phyloP scores from a whole-genome alignment of 1,284 basidiomycete species.

The Ustilago lituana region DNA sequence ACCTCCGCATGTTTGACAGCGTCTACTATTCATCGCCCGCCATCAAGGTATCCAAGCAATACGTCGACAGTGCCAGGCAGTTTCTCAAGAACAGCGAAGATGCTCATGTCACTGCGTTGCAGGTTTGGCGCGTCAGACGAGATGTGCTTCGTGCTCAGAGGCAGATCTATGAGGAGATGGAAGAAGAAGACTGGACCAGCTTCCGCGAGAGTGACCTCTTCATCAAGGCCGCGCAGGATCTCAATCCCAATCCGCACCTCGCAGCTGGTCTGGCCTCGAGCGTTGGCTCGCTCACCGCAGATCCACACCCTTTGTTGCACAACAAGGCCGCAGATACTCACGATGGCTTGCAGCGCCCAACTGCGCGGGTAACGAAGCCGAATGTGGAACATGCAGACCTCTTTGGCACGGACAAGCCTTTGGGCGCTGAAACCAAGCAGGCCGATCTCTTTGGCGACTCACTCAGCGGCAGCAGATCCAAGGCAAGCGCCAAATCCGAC shows the following conservation, averaged over 20 bases:
- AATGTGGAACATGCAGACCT: slow-evolving; percentile 38
- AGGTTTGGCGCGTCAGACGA: slow-evolving; percentile 69
- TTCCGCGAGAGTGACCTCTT: slow-evolving; percentile 88
- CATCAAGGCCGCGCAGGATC: slow-evolving; percentile 84
- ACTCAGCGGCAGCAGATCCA: slow-evolving; percentile 22
- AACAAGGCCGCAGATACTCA: neutral
- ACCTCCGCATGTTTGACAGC: slow-evolving; percentile 84
- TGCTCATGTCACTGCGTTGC: slow-evolving; percentile 53
- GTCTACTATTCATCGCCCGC: slow-evolving; percentile 79
- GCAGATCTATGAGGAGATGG: slow-evolving; percentile 87
- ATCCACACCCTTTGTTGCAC: slow-evolving; percentile 5
- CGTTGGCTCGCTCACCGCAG: slow-evolving; percentile 30
- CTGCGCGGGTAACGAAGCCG: slow-evolving; percentile 11
- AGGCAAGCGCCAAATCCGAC: slow-evolving; percentile 44
- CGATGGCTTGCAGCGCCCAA: slow-evolving; percentile 15
- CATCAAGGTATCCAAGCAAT: slow-evolving; percentile 75
- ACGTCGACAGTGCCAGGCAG: slow-evolving; percentile 76
- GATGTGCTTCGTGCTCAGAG: slow-evolving; percentile 84
- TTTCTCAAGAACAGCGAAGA: slow-evolving; percentile 70
- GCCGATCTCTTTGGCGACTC: slow-evolving; percentile 45
- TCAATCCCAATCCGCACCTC: slow-evolving; percentile 69
- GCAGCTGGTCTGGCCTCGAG: slow-evolving; percentile 46
- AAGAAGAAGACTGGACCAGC: slow-evolving; percentile 82
- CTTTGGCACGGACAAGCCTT: slow-evolving; percentile 35
- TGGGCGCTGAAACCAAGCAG: slow-evolving; percentile 21